These are phyloP conservation scores for Neurospora sp. DNA, from an alignment of 2,329 filamentous ascomycete species.

Conservation along the genomic window DNA sequence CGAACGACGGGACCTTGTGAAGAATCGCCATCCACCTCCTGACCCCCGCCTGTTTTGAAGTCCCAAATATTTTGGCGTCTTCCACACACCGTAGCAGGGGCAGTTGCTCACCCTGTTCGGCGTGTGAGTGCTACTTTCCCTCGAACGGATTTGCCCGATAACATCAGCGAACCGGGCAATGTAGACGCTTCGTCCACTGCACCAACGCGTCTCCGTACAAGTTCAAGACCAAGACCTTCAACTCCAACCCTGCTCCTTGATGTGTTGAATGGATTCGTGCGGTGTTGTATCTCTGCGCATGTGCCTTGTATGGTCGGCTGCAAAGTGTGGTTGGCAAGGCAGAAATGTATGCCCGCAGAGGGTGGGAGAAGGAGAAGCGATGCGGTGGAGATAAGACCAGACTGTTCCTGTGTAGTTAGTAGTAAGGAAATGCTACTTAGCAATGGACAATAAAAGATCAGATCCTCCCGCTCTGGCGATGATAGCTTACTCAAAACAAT, in stretches of 20 bases:
- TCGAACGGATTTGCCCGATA: background rate
- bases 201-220: background rate
- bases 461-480: background rate
- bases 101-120: background rate
- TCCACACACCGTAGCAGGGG: background rate
- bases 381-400: background rate
- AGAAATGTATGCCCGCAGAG: background rate
- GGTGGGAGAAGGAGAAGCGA: background rate
- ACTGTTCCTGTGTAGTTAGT: background rate
- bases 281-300: background rate
- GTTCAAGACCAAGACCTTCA: background rate
- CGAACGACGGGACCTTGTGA: background rate
- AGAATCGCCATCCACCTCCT: background rate
- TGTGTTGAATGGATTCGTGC: background rate
- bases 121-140: background rate
- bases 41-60: background rate
- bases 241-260: background rate
- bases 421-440: background rate
- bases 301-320: background rate
- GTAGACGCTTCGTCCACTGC: background rate
- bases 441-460: background rate
- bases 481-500: background rate
- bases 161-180: background rate
- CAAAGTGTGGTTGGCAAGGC: background rate
- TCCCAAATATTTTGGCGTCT: background rate